Base-by-base conservation (phyloP, 768 basidiomycete genomes). In the Lactifluus hygrophoroides region DNA sequence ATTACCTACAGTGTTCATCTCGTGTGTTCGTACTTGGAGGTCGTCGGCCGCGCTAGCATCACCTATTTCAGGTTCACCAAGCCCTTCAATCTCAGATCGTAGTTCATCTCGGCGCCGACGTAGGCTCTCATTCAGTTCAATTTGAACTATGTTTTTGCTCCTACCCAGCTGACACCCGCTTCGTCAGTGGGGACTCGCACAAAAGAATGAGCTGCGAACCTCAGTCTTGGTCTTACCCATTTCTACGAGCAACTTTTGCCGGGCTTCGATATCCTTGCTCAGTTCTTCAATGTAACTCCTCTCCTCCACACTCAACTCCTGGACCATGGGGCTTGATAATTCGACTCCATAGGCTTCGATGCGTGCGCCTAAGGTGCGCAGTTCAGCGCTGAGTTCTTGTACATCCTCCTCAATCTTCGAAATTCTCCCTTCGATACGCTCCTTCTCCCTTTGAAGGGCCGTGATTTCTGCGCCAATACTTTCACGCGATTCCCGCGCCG, bases 41-140 rank as follows among this genome's bases (percentile, higher is more conserved):
- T 88, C 83, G 49, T 86, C 84, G 1, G 75, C 72, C 0, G 87
- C 82, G 21, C 77, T 74, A 13, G 78, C 75, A 44, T 80, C 80
- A 17, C 78, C 84, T 23, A 73, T 73, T 27, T 77, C 80, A 2
- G 77, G 74, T 40, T 85, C 85, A 19, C 81, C 87, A n/a, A 89
- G 72, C 23, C 79, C 73, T 62, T 96, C 94, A 11, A 97, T 72
- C 69, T 88, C 88, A 34, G 73, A 71, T 50, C 82, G 80, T 8
- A 98, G 68, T 64, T 94, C 95, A 50, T 91, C 87, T 44, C 83
- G 79, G 25, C 87, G 80, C 8, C 94, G 81, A 21, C 84, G 79
- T 14, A 98, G 77, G 64, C 85, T 85, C 70, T 99, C 96, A 62
- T 88, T 91, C 47, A 98, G 77, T 69, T 98, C 95, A 54, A 96